These are phyloP conservation scores for Globisporangium nodosum DNA, from an alignment of 352 stramenopile species.

Conservation along the genomic window DNA sequence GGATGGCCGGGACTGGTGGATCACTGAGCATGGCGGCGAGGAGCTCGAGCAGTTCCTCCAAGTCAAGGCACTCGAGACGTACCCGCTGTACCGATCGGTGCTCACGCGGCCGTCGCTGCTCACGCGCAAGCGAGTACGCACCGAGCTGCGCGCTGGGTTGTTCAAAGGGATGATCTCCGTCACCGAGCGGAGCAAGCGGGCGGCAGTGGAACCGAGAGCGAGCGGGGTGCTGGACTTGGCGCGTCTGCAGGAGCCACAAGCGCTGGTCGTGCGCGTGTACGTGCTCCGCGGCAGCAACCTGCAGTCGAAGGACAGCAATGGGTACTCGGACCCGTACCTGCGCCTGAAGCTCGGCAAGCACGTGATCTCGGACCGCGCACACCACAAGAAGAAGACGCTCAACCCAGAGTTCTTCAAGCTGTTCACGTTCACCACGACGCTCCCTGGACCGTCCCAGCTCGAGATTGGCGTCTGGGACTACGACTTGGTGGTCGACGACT, in stretches of 20 bases:
- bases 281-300: slow-evolving; percentile 64
- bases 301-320: slow-evolving; percentile 76
- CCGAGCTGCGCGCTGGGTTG: slow-evolving; percentile 58
- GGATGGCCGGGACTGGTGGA: slow-evolving; percentile 69
- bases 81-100: slow-evolving; percentile 57
- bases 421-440: slow-evolving; percentile 58
- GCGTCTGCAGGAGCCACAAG: slow-evolving; percentile 42
- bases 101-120: slow-evolving; percentile 51
- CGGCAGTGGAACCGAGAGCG: neutral
- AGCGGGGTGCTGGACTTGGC: slow-evolving; percentile 37
- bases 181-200: slow-evolving; percentile 24
- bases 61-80: slow-evolving; percentile 67
- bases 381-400: slow-evolving; percentile 71
- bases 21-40: slow-evolving; percentile 54
- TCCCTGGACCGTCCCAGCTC: slow-evolving; percentile 75
- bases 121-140: slow-evolving; percentile 39
- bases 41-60: slow-evolving; percentile 78
- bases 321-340: slow-evolving; percentile 77
- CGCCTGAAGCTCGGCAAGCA: slow-evolving; percentile 67
- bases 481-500: slow-evolving; percentile 67
- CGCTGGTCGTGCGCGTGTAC: slow-evolving; percentile 67
- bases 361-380: slow-evolving; percentile 53
- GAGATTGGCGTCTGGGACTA: slow-evolving; percentile 80
- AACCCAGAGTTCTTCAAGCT: slow-evolving; percentile 75
- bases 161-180: slow-evolving; percentile 81